Base-by-base conservation (phyloP, 2,329 filamentous ascomycete species). In the Spiromastix sp. region DNA sequence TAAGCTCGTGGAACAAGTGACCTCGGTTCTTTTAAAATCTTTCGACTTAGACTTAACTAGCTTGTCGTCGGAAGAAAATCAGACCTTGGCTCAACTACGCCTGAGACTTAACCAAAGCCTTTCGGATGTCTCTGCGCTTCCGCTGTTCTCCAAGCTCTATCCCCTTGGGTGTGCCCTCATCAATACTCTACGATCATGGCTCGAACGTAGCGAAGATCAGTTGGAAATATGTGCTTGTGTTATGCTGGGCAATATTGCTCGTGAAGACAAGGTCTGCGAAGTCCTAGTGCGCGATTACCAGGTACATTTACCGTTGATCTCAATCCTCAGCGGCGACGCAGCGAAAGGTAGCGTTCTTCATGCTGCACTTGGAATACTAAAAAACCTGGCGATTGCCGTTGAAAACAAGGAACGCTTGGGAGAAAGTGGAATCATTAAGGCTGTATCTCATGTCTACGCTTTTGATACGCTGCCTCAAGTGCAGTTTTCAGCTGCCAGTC, bases 211-310 rank as follows among this genome's bases (percentile, higher is more conserved):
- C 2, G 54, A 66, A 30, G 56, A 61, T n/a, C 61, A 66, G 30
- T 52, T 68, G 18, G 56, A 64, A 26, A 56, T 65, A 30, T 65
- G 63, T 34, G 56, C 63, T 12, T 67, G 64, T 40, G 49, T 68
- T 27, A 61, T 68, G 42, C 53, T 68, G 10, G 66, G 66, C 5
- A 69, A 69, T 38, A 38, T 67, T 22, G 63, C 63, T 19, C 57
- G 62, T 21, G 62, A 61, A 6, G 60, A 66, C 34, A 55, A 54
- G 24, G 50, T 62, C 18, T 68, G 64, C 34, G 42, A 50, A 35
- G 45, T 45, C 8, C 60, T 69, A 52, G 56, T 66, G 6, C 46
- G 47, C 17, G 46, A 61, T 10, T 41, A 61, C 17, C 45, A 52
- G 9, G 51, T 67, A 9, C 65, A 68, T 39, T 39, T 52, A 25